phyloP scores from a whole-genome alignment of 1,284 basidiomycete genomes.

The Leccinum olivaceoglutinosum region DNA sequence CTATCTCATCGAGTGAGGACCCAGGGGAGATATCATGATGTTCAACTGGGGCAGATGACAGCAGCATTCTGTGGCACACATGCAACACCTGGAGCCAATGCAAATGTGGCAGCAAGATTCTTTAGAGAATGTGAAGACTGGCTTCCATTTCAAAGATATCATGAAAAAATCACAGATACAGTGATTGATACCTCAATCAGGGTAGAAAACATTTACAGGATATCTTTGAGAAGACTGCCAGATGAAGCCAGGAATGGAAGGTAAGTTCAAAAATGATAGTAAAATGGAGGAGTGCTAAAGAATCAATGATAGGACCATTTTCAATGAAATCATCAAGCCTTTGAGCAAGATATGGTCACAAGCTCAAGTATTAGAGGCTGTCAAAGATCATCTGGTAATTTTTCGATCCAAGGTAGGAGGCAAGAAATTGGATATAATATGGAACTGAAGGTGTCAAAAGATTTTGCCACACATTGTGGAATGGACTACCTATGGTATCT shows the following conservation, averaged over 20 bases:
- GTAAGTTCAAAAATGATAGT: neutral
- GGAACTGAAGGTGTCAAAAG: neutral
- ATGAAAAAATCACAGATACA: neutral
- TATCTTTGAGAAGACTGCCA: neutral
- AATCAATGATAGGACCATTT: neutral
- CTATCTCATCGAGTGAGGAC: neutral
- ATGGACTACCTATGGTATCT: conserved; percentile 5
- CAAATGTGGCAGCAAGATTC: neutral
- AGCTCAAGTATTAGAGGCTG: neutral
- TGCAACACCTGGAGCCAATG: neutral
- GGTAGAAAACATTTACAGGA: neutral
- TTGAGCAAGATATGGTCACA: neutral
- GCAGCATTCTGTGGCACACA: neutral
- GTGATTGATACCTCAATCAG: neutral
- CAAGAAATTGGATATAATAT: too few relatives aligned
- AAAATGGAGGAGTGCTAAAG: too few relatives aligned
- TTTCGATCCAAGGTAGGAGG: neutral
- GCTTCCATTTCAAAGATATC: neutral
- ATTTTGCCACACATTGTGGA: neutral
- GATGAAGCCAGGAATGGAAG: neutral
- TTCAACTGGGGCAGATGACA: neutral
- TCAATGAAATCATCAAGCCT: neutral
- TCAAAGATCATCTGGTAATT: neutral
- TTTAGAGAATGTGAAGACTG: neutral
- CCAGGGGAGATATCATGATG: neutral